A percentile compares a stretch with the other conserved stretches of the same genome.
phyloP scores from a whole-genome alignment of 306 rosid species.

The Canavalia ensiformis region DNA sequence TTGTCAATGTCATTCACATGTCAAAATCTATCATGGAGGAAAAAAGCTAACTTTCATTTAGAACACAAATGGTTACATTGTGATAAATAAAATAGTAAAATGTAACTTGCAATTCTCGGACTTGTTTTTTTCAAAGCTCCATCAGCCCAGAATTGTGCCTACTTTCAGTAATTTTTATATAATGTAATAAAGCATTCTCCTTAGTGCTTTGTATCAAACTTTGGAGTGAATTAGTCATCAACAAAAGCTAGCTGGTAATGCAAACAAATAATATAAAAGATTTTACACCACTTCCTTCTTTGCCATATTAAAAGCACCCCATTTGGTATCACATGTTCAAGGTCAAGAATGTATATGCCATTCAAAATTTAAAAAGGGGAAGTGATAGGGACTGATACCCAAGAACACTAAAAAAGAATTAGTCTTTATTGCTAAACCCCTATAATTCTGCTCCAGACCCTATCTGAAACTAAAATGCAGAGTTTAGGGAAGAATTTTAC shows the following conservation, averaged over 20 bases:
- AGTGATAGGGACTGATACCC: too few species aligned
- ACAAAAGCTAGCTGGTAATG: background rate
- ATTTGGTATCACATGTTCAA: slow-evolving; percentile 23
- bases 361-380: background rate
- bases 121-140: background rate
- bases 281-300: background rate
- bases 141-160: background rate
- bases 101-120: background rate
- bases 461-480: too few species aligned
- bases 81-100: background rate
- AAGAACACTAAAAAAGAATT: too few species aligned
- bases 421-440: too few species aligned
- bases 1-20: too few species aligned
- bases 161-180: background rate
- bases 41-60: background rate
- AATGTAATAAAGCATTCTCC: background rate
- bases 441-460: too few species aligned
- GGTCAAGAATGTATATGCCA: background rate
- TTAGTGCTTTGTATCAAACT: background rate
- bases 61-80: background rate
- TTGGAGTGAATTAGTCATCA: background rate
- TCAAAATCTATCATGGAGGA: background rate
- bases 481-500: too few species aligned
- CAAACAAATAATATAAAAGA: background rate
- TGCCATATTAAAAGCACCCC: background rate